Percentiles rank a stretch among this genome's conserved stretches.
Evolutionary conservation across 176 grass and related monocot species (phyloP).

Genomic region (Aegilops bicornis): DNA sequence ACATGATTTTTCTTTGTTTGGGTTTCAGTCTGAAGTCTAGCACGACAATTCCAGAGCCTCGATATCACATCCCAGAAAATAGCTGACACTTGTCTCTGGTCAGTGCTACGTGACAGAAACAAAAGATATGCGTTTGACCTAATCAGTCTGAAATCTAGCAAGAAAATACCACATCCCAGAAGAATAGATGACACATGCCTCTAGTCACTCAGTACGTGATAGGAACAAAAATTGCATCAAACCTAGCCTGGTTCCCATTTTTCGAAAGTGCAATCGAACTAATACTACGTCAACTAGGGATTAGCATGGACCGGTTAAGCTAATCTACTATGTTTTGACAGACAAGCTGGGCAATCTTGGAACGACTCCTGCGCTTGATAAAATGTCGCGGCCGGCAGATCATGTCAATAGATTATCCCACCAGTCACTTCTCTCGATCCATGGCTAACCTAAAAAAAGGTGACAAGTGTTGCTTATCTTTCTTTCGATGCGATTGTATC

Average conservation of each 20-base stretch:
- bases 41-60: background rate
- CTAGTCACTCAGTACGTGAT: background rate
- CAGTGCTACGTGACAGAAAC: background rate
- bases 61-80: background rate
- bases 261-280: background rate
- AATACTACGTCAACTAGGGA: background rate
- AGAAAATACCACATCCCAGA: background rate
- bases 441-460: background rate
- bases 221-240: background rate
- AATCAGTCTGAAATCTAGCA: background rate
- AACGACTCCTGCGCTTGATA: background rate
- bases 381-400: no score
- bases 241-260: background rate
- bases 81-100: background rate
- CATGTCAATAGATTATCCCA: background rate
- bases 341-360: background rate
- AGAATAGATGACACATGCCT: background rate
- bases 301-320: background rate
- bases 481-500: no score
- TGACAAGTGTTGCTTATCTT: background rate
- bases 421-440: background rate
- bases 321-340: conserved; percentile 7
- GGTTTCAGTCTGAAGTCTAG: background rate
- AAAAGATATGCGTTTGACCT: background rate
- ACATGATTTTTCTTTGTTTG: background rate